These are phyloP conservation scores for Hypoxylon sp. DNA, from an alignment of 2,329 filamentous ascomycete species.

Conservation along the genomic window DNA sequence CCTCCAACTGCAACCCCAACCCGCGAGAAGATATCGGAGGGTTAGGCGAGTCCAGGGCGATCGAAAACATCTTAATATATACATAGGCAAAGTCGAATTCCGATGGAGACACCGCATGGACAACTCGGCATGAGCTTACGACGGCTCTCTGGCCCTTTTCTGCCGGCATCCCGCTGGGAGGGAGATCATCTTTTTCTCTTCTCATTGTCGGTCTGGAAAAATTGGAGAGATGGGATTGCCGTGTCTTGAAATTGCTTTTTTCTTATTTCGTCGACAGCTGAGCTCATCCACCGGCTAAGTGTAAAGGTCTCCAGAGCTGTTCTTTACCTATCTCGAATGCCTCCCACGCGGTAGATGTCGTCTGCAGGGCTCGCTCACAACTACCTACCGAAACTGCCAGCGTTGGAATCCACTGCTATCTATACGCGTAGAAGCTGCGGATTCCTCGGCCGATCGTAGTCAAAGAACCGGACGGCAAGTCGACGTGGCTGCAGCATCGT, in stretches of 20 bases:
- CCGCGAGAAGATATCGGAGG: conserved; percentile 18
- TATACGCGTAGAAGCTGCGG: background rate
- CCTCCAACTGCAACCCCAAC: conserved; percentile 5
- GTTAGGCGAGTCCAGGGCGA: background rate
- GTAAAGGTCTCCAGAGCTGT: background rate
- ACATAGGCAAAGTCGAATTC: too few species aligned
- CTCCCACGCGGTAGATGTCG: background rate
- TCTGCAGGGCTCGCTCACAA: background rate
- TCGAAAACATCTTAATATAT: conserved; percentile 8
- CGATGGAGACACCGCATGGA: background rate
- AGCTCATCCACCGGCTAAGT: background rate
- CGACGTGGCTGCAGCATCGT: background rate
- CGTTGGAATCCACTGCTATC: background rate
- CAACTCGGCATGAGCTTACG: background rate
- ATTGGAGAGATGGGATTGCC: background rate
- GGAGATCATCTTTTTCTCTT: background rate
- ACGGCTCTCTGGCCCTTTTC: conserved; percentile 10
- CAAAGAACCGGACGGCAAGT: background rate
- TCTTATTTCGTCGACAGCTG: background rate
- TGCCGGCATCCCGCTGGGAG: conserved; percentile 14
- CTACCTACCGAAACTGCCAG: background rate
- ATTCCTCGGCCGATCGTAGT: background rate
- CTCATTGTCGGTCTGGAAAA: too few species aligned
- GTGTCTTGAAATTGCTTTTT: background rate
- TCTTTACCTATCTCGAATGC: background rate